Evolutionary conservation across 1,284 basidiomycete species (phyloP), one percentile per base, ranked within the genome.

Genomic region (Ceratobasidium sp.): DNA sequence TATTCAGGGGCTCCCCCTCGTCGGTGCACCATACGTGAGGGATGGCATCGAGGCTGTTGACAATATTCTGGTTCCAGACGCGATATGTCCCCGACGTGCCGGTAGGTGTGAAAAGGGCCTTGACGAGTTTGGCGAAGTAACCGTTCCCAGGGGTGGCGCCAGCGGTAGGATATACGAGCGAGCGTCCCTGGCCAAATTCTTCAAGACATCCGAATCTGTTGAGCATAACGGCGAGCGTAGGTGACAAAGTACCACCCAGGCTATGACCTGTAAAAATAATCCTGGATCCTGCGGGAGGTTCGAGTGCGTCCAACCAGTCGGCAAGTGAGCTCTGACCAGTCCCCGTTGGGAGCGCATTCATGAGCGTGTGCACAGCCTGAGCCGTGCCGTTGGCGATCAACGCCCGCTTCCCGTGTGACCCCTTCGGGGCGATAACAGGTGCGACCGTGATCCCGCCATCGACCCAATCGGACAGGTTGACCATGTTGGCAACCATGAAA

Each of bases 251-350:
- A 17, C 62, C 72, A 17, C 72, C 72, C 3, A 63, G 72, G 41
- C 72, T 74, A 19, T 64, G 72, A 27, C 72, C 72, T 15, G 72
- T 65, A 22, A 74, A 74, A 31, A 74, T 36, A 36, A 74, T 11
- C 41, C 31, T 74, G 2, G 57, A n/a, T 15, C n/a, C 48, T 6
- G 29, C 44, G 41, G 36, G 15, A 22, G 29, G 11, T 17, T 19
- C 4, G 17, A 29, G 4, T 9, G 27, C 51, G 11, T 65, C 19
- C 6, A 62, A 41, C 22, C 22, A 74, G 8, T 50, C 41, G 59
- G 15, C 5, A 17, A 48, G 72, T 33, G 59, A n/a, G n/a, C n/a
- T n/a, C n/a, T n/a, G n/a, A n/a, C n/a, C n/a, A n/a, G n/a, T n/a
- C n/a, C n/a, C n/a, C n/a, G n/a, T n/a, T n/a, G n/a, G n/a, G n/a